phyloP scores from a whole-genome alignment of 805 yeast genomes.

The Zygoascus flipseniorum region DNA sequence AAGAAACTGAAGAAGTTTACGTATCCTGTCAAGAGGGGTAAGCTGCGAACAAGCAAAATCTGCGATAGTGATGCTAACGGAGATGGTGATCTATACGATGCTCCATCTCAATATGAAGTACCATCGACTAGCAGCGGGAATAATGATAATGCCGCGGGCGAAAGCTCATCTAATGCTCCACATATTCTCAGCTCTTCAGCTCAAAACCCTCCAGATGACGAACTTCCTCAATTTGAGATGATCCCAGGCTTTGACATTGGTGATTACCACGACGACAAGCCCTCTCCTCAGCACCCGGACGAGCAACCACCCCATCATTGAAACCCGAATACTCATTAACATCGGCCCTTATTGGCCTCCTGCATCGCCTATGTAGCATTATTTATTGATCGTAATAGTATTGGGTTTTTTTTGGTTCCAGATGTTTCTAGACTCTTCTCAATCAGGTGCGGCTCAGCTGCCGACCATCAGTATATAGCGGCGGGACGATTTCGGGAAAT shows the following conservation, averaged over 20 bases:
- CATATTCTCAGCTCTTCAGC: neutral
- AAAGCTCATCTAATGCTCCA: neutral
- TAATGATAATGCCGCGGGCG: neutral
- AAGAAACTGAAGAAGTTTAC: neutral
- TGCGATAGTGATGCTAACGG: slow-evolving; percentile 9
- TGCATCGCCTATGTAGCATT: too few relatives aligned
- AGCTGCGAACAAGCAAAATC: neutral
- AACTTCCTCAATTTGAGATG: slow-evolving; percentile 28
- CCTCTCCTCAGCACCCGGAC: slow-evolving; percentile 1
- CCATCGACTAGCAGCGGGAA: neutral
- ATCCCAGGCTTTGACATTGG: slow-evolving; percentile 38
- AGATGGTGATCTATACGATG: slow-evolving; percentile 15
- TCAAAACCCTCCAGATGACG: slow-evolving; percentile 1
- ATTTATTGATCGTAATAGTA: neutral
- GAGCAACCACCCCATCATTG: neutral
- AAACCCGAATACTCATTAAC: neutral
- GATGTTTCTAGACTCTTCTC: neutral
- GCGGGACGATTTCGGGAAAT: too few relatives aligned
- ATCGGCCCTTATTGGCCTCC: too few relatives aligned
- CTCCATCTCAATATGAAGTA: neutral
- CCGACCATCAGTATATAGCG: neutral
- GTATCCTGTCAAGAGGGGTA: slow-evolving; percentile 2
- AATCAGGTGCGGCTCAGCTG: neutral
- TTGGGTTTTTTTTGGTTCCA: neutral
- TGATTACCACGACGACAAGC: slow-evolving; percentile 41